Percentiles rank a stretch among this genome's conserved stretches.
phyloP scores from a whole-genome alignment of 495 filamentous ascomycete species.

The Chlorociboria aeruginascens region DNA sequence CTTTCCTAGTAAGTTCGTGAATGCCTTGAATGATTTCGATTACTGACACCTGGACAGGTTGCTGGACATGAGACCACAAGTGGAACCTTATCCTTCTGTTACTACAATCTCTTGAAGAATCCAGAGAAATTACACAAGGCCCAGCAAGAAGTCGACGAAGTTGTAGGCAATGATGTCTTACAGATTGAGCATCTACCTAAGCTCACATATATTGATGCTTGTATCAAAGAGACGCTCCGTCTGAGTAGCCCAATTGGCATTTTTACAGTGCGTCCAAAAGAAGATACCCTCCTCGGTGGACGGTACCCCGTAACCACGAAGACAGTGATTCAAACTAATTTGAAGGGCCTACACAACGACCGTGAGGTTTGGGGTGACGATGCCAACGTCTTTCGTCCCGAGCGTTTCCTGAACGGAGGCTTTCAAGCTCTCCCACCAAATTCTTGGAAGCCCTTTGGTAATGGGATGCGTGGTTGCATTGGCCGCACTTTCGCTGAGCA shows the following conservation, averaged over 20 bases:
- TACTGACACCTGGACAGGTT: background rate
- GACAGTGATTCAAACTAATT: conserved; percentile 37
- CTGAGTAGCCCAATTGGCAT: conserved; percentile 50
- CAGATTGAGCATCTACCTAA: conserved; percentile 55
- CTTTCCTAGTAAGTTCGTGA: conserved; percentile 47
- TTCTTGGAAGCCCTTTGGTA: conserved; percentile 53
- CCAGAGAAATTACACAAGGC: conserved; percentile 22
- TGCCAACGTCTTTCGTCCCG: conserved; percentile 43
- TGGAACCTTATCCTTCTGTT: conserved; percentile 38
- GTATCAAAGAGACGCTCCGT: conserved; percentile 59
- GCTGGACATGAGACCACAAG: conserved; percentile 63
- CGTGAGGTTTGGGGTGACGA: conserved; percentile 40
- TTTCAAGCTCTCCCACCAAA: conserved; percentile 43
- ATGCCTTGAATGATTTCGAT: background rate
- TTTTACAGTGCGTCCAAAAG: conserved; percentile 29
- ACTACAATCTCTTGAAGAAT: conserved; percentile 26
- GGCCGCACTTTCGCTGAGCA: conserved; percentile 55
- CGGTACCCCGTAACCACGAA: conserved; percentile 52
- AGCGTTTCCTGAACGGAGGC: conserved; percentile 50
- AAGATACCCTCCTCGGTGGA: conserved; percentile 45
- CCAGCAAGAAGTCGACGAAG: conserved; percentile 31
- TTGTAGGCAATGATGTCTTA: conserved; percentile 53
- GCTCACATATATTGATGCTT: conserved; percentile 44
- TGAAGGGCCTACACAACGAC: conserved; percentile 42
- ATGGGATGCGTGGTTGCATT: conserved; percentile 37